phyloP scores from a whole-genome alignment of 495 filamentous ascomycete genomes.

The Darksidea phi region DNA sequence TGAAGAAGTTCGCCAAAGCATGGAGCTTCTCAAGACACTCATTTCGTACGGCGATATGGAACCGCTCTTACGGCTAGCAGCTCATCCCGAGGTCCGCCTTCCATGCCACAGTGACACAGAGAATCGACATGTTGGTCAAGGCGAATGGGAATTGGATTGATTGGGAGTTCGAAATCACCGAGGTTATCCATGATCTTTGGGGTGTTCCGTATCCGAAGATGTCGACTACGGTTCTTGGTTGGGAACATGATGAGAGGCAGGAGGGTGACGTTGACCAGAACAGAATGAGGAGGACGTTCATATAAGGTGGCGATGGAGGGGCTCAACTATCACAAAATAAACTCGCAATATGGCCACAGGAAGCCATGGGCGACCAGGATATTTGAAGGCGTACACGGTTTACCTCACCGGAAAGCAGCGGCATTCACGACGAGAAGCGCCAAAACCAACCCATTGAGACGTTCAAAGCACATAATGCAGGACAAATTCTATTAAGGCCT shows the following conservation, averaged over 20 bases:
- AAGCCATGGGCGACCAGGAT: too few species aligned
- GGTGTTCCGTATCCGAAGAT: slow-evolving; percentile 16
- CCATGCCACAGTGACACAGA: not conserved
- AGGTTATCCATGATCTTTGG: not conserved
- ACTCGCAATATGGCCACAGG: too few species aligned
- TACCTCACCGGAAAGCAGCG: too few species aligned
- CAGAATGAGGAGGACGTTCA: not conserved
- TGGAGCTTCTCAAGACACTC: slow-evolving; percentile 6
- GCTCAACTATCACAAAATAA: too few species aligned
- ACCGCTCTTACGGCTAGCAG: slow-evolving; percentile 6
- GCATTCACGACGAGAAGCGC: too few species aligned
- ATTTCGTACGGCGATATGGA: slow-evolving; percentile 15
- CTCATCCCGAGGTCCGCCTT: slow-evolving; percentile 1
- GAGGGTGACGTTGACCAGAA: not conserved
- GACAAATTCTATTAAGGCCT: too few species aligned
- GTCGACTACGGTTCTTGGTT: not conserved
- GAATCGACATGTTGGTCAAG: slow-evolving; percentile 17
- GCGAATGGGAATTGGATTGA: slow-evolving; percentile 4
- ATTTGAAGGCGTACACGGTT: too few species aligned
- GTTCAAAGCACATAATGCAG: too few species aligned
- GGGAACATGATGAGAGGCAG: not conserved
- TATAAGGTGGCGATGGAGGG: not conserved
- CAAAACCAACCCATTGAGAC: too few species aligned
- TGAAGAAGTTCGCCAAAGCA: not conserved
- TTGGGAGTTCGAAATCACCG: slow-evolving; percentile 20